phyloP scores from a whole-genome alignment of 129 eudicot genomes.

The Helianthus tuberosus region DNA sequence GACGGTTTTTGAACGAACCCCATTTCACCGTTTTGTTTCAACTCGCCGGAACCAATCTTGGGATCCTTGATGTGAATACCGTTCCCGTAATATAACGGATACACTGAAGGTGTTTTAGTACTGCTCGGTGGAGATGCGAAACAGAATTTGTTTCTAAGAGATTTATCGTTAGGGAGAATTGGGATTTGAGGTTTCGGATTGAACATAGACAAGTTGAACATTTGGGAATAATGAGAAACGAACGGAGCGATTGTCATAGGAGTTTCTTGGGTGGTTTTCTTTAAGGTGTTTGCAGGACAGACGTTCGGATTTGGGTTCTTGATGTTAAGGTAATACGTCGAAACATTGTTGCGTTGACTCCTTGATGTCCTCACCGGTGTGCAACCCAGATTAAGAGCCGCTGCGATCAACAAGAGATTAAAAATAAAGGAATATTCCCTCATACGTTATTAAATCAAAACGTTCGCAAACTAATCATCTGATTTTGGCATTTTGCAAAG shows the following conservation, averaged over 20 bases:
- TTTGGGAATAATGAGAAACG: conserved; percentile 37
- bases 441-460: neutral
- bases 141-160: conserved; percentile 27
- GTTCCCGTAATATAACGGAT: conserved; percentile 61
- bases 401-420: conserved; percentile 30
- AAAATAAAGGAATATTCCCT: neutral
- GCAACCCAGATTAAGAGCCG: conserved; percentile 92
- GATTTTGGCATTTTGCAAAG: neutral
- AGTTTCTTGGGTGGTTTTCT: conserved; percentile 35
- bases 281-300: conserved; percentile 38
- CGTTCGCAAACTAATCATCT: neutral
- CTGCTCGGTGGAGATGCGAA: conserved; percentile 17
- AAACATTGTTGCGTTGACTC: conserved; percentile 69
- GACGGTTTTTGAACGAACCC: conserved; percentile 26
- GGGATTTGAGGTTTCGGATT: conserved; percentile 29
- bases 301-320: conserved; percentile 37
- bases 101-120: conserved; percentile 40
- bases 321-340: conserved; percentile 68
- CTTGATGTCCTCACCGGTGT: conserved; percentile 81
- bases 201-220: conserved; percentile 36
- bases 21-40: conserved; percentile 24
- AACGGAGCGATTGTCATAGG: conserved; percentile 28
- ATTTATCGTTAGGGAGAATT: conserved; percentile 25
- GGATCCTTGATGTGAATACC: conserved; percentile 29
- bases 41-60: conserved; percentile 18